Evolutionary conservation across 768 basidiomycete species (phyloP).

Genomic region (Cyclocybe cylindracea): DNA sequence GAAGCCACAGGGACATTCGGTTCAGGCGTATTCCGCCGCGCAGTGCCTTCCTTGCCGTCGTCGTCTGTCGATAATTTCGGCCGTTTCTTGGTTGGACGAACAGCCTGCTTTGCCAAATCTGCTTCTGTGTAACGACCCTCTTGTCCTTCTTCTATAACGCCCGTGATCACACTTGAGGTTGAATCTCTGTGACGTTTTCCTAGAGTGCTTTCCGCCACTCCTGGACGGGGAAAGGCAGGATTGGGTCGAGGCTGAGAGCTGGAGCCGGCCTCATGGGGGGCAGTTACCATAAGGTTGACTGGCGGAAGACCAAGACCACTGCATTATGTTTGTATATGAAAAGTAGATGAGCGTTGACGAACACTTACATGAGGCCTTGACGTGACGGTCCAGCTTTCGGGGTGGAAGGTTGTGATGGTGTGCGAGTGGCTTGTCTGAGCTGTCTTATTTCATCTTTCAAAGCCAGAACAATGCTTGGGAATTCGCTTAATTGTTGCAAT

Average conservation of each 20-base stretch:
- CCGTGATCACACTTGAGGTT: conserved; percentile 41
- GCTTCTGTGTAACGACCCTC: conserved; percentile 36
- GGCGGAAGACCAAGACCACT: conserved; percentile 26
- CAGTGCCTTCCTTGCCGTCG: background rate
- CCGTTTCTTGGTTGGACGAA: conserved; percentile 56
- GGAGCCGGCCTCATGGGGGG: conserved; percentile 3
- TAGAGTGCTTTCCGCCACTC: conserved; percentile 46
- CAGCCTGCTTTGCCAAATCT: conserved; percentile 36
- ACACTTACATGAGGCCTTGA: conserved; percentile 18
- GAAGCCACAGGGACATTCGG: conserved; percentile 8
- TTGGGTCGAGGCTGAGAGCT: conserved; percentile 6
- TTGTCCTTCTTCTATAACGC: conserved; percentile 42
- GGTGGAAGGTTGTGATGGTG: conserved; percentile 23
- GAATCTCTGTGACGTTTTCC: conserved; percentile 71
- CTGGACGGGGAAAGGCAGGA: conserved; percentile 31
- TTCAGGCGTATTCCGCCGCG: conserved; percentile 9
- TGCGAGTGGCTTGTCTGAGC: conserved; percentile 12
- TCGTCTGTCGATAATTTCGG: conserved; percentile 31
- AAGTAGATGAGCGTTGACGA: background rate
- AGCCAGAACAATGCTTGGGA: conserved; percentile 16
- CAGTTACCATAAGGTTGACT: conserved; percentile 7
- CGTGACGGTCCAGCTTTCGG: conserved; percentile 18
- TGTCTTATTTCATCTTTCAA: conserved; percentile 24
- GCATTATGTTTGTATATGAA: background rate
- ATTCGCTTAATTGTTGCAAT: conserved; percentile 17